These are phyloP conservation scores for Castanea mollissima DNA, from an alignment of 306 rosid genomes.

Conservation along the genomic window DNA sequence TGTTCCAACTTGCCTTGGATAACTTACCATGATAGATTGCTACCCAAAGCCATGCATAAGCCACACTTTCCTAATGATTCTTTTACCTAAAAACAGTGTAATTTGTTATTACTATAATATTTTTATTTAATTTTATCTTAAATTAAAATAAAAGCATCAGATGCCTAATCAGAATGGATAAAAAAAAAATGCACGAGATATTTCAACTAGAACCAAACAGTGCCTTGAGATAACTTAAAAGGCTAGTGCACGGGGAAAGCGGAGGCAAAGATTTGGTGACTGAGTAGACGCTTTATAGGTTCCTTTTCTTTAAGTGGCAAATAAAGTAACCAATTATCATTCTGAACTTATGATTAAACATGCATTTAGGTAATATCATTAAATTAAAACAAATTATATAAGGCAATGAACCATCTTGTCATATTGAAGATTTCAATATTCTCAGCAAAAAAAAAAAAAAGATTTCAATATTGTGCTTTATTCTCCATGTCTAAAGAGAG, in stretches of 20 bases:
- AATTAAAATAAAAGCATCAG: background rate
- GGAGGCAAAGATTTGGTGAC: background rate
- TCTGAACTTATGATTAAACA: too few relatives aligned
- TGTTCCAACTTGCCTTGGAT: background rate
- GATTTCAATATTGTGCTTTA: too few relatives aligned
- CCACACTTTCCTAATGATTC: background rate
- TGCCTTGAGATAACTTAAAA: background rate
- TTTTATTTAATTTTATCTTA: background rate
- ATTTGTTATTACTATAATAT: background rate
- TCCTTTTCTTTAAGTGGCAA: background rate
- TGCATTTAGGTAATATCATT: too few relatives aligned
- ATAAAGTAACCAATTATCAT: background rate
- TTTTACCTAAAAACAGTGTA: background rate
- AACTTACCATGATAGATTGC: background rate
- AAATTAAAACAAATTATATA: too few relatives aligned
- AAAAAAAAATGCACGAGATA: background rate
- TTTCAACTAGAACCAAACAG: background rate
- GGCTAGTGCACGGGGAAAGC: background rate
- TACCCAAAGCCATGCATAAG: background rate
- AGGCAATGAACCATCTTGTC: too few relatives aligned
- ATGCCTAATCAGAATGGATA: background rate
- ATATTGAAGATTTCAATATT: too few relatives aligned
- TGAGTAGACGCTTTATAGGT: background rate
- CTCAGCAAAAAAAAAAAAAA: too few relatives aligned
- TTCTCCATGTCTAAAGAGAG: too few relatives aligned